A percentile compares a stretch with the other conserved stretches of the same genome.
Evolutionary conservation across 2,329 filamentous ascomycete genomes (phyloP).

Genomic region (Hypocreales sp.): DNA sequence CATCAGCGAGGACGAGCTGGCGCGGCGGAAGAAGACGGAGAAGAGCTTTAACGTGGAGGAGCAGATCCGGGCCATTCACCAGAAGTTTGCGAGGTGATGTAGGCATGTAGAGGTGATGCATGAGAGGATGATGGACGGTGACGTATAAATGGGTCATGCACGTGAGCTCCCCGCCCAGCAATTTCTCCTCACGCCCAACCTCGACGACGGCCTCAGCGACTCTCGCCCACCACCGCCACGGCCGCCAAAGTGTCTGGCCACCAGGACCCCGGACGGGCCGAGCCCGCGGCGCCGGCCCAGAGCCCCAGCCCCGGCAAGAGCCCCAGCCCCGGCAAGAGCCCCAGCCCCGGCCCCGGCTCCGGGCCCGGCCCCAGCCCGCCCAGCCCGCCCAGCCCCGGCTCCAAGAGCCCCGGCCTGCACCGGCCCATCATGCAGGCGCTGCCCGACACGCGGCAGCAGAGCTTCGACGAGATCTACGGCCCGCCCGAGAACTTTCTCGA

Average conservation of each 20-base stretch:
- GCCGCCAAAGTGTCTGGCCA: slow-evolving; percentile 28
- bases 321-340: slow-evolving; percentile 2
- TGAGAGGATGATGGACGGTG: too few species aligned
- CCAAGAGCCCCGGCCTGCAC: slow-evolving; percentile 20
- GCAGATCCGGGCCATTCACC: slow-evolving; percentile 55
- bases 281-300: too few species aligned
- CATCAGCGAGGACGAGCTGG: slow-evolving; percentile 57
- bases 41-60: slow-evolving; percentile 68
- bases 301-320: slow-evolving; percentile 10
- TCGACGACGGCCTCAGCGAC: not conserved
- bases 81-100: slow-evolving; percentile 39
- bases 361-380: too few species aligned
- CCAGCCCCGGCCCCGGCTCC: slow-evolving; percentile 8
- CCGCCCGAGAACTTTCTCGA: slow-evolving; percentile 98
- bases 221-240: not conserved
- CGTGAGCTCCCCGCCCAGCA: too few species aligned
- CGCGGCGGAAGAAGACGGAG: slow-evolving; percentile 62
- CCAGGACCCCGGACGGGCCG: slow-evolving; percentile 17
- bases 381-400: too few species aligned
- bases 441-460: slow-evolving; percentile 70
- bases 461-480: slow-evolving; percentile 97
- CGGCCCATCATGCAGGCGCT: slow-evolving; percentile 48
- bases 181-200: not conserved
- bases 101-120: too few species aligned
- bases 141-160: too few species aligned